Evolutionary conservation across 495 filamentous ascomycete species (phyloP).

Genomic region (Evernia prunastri): DNA sequence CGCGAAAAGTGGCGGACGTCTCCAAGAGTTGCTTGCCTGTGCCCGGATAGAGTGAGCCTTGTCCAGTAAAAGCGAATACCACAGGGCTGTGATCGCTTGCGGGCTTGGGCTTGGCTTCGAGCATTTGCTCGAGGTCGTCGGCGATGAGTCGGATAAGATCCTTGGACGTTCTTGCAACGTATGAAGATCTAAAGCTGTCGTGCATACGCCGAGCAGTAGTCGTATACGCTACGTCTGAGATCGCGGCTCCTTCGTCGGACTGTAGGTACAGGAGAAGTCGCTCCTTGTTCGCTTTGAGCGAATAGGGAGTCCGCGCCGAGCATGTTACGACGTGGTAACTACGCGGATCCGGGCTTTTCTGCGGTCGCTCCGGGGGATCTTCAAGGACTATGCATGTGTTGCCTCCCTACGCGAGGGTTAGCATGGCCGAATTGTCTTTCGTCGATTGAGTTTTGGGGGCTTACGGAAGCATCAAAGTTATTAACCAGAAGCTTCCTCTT

Average conservation of each 20-base stretch:
- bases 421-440: not conserved
- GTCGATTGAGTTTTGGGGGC: not conserved
- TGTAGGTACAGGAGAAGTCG: not conserved
- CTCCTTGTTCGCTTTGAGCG: not conserved
- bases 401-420: slow-evolving; percentile 24
- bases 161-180: slow-evolving; percentile 21
- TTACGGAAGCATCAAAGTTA: slow-evolving; percentile 33
- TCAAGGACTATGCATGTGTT: slow-evolving; percentile 33
- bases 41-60: slow-evolving; percentile 33
- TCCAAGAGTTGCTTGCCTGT: slow-evolving; percentile 32
- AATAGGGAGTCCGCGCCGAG: not conserved
- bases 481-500: slow-evolving; percentile 28
- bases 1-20: slow-evolving; percentile 27
- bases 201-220: slow-evolving; percentile 67
- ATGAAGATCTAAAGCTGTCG: slow-evolving; percentile 47
- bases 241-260: not conserved
- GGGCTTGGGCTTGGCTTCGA: slow-evolving; percentile 9
- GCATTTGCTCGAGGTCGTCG: slow-evolving; percentile 15
- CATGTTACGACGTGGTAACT: not conserved
- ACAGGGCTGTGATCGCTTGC: slow-evolving; percentile 25
- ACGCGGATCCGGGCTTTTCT: not conserved
- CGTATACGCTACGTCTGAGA: slow-evolving; percentile 56
- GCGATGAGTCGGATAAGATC: slow-evolving; percentile 12
- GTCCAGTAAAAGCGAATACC: slow-evolving; percentile 47
- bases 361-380: slow-evolving; percentile 18